Evolutionary conservation across 176 grass and related monocot species (phyloP), one percentile per base, ranked within the genome.

Genomic region (Alopecurus myosuroides): DNA sequence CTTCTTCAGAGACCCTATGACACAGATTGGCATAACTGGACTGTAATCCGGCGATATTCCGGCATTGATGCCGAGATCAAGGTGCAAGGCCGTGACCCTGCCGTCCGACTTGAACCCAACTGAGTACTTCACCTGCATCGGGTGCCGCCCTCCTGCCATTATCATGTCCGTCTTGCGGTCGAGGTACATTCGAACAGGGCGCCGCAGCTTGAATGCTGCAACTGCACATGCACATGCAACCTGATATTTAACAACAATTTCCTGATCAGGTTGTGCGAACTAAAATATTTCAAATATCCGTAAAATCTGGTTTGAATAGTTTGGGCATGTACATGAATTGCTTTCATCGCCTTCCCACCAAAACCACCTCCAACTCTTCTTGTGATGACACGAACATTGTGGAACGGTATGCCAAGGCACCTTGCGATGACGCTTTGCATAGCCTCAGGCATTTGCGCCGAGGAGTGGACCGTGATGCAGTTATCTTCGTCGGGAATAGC

Each of bases 401-500:
- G 80, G 45, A 58, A 88, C 7, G 92, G 92, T 31, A 97, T 64
- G 51, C 92, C 92, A 29, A 97, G 92, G 76, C 91, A 91, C 77
- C 60, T 87, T 26, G 92, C 92, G 22, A 94, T 23, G 1, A 85
- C 26, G 73, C 8, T 78, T 53, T 97, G 94, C 30, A 83, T 25
- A n/a, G 65, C 2, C 74, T 94, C 92, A 26, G 89, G 92, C 56
- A 42, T 42, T 77, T 97, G 94, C 15, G 42, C 52, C 22, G 90
- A 94, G 55, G 55, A 64, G 63, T 94, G 92, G n/a, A 94, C 49
- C 11, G 89, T 87, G 25, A 97, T 92, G 41, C 94, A 94, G 22
- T 92, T 92, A 74, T 97, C 92, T 82, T 97, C 94, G 18, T 94
- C 94, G 12, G 94, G 94, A 61, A 97, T 78, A 42, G 92, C 94